phyloP scores from a whole-genome alignment of 768 basidiomycete genomes.

The Pisolithus sp. region DNA sequence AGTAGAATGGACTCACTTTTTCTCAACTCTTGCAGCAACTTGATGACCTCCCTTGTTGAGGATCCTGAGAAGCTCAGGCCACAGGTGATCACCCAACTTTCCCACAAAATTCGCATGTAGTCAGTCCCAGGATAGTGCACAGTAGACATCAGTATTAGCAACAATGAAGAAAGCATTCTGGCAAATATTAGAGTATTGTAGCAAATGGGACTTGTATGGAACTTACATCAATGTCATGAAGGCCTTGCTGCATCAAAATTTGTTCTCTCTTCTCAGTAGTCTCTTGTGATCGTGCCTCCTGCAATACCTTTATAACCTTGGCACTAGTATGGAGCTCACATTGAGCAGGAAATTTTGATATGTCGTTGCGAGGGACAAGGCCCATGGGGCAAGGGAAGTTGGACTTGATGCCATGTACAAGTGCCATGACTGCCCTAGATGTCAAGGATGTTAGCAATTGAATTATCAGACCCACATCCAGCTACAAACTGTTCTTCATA shows the following conservation, averaged over 20 bases:
- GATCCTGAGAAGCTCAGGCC: neutral
- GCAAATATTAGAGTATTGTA: neutral
- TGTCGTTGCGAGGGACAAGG: neutral
- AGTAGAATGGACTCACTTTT: neutral
- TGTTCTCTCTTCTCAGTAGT: neutral
- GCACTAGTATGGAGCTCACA: neutral
- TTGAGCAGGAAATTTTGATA: too few relatives aligned
- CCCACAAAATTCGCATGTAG: slow-evolving; percentile 8
- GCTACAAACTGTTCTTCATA: slow-evolving; percentile 39
- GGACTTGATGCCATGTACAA: slow-evolving; percentile 28
- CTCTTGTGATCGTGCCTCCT: neutral
- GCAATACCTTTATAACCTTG: neutral
- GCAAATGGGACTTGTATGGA: neutral
- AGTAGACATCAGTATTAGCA: neutral
- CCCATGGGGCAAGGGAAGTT: slow-evolving; percentile 8
- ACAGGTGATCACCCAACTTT: slow-evolving; percentile 8
- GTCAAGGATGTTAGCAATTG: slow-evolving; percentile 14
- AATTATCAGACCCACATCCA: too few relatives aligned
- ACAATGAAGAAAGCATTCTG: neutral
- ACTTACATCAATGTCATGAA: neutral
- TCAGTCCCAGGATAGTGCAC: slow-evolving; percentile 8
- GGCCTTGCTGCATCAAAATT: neutral
- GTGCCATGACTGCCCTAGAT: slow-evolving; percentile 5
- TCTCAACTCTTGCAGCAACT: neutral
- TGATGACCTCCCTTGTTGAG: neutral